Evolutionary conservation across 2,329 filamentous ascomycete species (phyloP).

Genomic region (Sordariomycetes sp.): DNA sequence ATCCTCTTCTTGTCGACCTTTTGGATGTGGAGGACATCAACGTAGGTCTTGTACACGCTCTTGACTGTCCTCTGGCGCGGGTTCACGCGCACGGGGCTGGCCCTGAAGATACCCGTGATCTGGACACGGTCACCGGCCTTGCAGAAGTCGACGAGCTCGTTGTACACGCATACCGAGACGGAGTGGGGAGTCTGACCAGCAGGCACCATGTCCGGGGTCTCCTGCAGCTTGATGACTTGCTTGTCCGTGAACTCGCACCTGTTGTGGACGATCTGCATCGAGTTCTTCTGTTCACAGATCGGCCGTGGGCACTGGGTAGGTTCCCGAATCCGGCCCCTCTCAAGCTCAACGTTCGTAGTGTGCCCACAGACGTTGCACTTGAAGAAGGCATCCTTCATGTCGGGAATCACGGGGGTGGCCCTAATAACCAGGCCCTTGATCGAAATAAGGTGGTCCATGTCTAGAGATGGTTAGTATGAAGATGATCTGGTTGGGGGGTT

Average conservation of each 20-base stretch:
- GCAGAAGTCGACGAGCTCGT: slow-evolving; percentile 93
- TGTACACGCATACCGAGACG: slow-evolving; percentile 90
- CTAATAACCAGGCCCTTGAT: slow-evolving; percentile 95
- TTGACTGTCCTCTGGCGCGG: slow-evolving; percentile 86
- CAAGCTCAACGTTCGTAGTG: slow-evolving; percentile 79
- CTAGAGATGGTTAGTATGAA: slow-evolving; percentile 21
- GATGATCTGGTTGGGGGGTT: no score
- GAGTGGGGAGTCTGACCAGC: slow-evolving; percentile 96
- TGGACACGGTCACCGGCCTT: slow-evolving; percentile 94
- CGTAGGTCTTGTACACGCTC: slow-evolving; percentile 94
- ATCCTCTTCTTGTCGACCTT: slow-evolving; percentile 93
- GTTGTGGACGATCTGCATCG: slow-evolving; percentile 97
- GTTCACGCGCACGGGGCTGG: slow-evolving; percentile 86
- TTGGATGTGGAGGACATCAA: slow-evolving; percentile 89
- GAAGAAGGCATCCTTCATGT: slow-evolving; percentile 99
- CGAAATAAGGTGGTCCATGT: slow-evolving; percentile 92
- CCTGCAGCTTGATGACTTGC: slow-evolving; percentile 96
- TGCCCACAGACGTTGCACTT: slow-evolving; percentile 88
- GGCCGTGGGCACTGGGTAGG: slow-evolving; percentile 79
- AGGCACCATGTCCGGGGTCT: slow-evolving; percentile 89
- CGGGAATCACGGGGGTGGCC: slow-evolving; percentile 89
- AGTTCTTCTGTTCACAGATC: slow-evolving; percentile 75
- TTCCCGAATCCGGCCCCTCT: slow-evolving; percentile 91
- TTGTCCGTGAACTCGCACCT: slow-evolving; percentile 91
- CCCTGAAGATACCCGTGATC: slow-evolving; percentile 93